phyloP scores from a whole-genome alignment of 208 protist genomes.

The Lotmaria passim region DNA sequence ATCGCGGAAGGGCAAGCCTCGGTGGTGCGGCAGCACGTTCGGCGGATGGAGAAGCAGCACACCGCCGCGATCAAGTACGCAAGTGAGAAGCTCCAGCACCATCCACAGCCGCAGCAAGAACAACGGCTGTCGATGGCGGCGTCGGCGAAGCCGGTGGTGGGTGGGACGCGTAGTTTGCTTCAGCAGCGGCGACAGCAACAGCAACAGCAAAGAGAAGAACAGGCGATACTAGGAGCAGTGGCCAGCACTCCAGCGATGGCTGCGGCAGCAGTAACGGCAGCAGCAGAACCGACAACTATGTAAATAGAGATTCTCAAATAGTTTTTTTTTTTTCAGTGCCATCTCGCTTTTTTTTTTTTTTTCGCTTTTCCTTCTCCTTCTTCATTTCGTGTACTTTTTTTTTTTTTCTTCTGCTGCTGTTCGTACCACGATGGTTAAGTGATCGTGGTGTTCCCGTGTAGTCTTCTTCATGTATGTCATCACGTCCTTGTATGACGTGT shows the following conservation, averaged over 20 bases:
- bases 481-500: no score
- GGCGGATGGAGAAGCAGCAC: slow-evolving; percentile 41
- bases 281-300: not conserved
- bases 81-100: slow-evolving; percentile 21
- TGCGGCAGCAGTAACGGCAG: not conserved
- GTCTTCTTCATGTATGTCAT: not conserved
- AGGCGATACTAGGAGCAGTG: not conserved
- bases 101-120: not conserved
- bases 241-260: not conserved
- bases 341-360: not conserved
- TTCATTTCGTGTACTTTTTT: slow-evolving; percentile 11
- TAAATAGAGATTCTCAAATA: not conserved
- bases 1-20: slow-evolving; percentile 85
- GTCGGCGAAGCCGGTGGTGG: slow-evolving; percentile 10
- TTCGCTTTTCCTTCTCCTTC: not conserved
- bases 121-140: slow-evolving; percentile 5
- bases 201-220: slow-evolving; percentile 8
- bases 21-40: slow-evolving; percentile 68
- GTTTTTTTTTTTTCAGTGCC: not conserved
- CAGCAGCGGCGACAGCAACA: slow-evolving; percentile 23
- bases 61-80: slow-evolving; percentile 46
- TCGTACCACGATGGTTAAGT: not conserved
- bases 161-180: slow-evolving; percentile 13
- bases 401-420: slow-evolving; percentile 2
- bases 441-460: not conserved